Evolutionary conservation across 228 moss, liverwort and hornwort genomes (phyloP), one percentile per base, ranked within the genome.

Genomic region (Sphagnum fallax): DNA sequence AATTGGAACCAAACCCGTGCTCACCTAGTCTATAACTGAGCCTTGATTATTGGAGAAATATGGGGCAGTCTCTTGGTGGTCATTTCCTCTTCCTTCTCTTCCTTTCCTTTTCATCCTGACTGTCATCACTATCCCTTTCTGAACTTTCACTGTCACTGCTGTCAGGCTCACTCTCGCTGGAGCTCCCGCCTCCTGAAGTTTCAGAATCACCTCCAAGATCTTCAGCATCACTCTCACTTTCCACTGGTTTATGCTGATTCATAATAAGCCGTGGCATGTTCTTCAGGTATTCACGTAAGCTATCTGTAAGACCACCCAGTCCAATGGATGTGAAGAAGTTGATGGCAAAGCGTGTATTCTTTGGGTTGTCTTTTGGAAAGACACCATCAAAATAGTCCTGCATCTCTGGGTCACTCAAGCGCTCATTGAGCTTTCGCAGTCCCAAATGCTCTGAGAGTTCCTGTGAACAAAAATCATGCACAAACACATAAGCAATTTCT

Each of bases 251-350:
- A 50, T 91, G 89, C 69, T 92, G 92, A 62, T 92, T 86, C 92
- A 92, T 95, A 52, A 92, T 95, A 65, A 91, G 78, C 8, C 94
- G 90, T 5, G 92, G 90, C 94, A 95, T 92, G 72, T 95, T 95
- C 75, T 92, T 92, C 9, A 95, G 90, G 65, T 91, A 91, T 83
- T 91, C 94, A 4, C 94, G 86, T 66, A 95, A 73, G 62, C 82
- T 88, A 73, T 95, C 92, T 11, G 92, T 92, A 52, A 95, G 85
- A 48, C 94, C 92, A 63, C 94, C 94, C 70, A 95, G 76, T 81
- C 92, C 94, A 61, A 95, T 92, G 49, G 90, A 92, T 10, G 94
- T 92, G 73, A 95, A 95, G 52, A 95, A 95, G 76, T 95, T 92
- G 61, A 92, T 95, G 53, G 94, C 94, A 57, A 95, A 95, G 64